These are phyloP conservation scores for Rhodocollybia butyracea DNA, from an alignment of 768 basidiomycete species.

Conservation along the genomic window DNA sequence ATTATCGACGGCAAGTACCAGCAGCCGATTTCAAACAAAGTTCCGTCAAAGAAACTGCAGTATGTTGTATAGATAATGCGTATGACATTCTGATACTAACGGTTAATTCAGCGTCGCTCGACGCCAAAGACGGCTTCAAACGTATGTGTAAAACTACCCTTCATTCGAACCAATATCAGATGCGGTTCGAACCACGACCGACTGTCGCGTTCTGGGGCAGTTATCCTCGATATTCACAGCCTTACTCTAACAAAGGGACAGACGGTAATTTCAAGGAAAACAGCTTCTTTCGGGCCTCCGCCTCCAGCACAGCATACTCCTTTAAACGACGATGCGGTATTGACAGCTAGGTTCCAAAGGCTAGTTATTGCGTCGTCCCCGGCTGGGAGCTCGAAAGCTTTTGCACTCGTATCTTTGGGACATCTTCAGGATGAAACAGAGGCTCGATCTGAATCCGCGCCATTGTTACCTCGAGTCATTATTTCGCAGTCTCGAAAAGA, in stretches of 20 bases:
- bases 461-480: slow-evolving; percentile 1
- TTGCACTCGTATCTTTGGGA: not conserved
- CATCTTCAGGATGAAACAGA: not conserved
- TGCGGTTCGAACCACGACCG: slow-evolving; percentile 51
- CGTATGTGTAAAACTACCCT: slow-evolving; percentile 19
- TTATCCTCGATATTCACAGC: slow-evolving; percentile 62
- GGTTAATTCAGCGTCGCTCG: not conserved
- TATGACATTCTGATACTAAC: not conserved
- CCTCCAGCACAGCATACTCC: not conserved
- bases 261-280: not conserved
- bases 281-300: not conserved
- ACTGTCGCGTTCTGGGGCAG: slow-evolving; percentile 60
- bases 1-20: slow-evolving; percentile 30
- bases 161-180: slow-evolving; percentile 67
- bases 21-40: slow-evolving; percentile 5
- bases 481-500: not conserved
- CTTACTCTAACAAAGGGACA: slow-evolving; percentile 22
- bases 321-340: not conserved
- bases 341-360: not conserved
- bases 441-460: not conserved
- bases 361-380: slow-evolving; percentile 1
- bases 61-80: not conserved
- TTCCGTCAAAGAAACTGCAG: not conserved
- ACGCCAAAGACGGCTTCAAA: not conserved
- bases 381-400: not conserved